Conservation (phyloP, 1,139 yeast species). For the Candida dubliniensis region DNA sequence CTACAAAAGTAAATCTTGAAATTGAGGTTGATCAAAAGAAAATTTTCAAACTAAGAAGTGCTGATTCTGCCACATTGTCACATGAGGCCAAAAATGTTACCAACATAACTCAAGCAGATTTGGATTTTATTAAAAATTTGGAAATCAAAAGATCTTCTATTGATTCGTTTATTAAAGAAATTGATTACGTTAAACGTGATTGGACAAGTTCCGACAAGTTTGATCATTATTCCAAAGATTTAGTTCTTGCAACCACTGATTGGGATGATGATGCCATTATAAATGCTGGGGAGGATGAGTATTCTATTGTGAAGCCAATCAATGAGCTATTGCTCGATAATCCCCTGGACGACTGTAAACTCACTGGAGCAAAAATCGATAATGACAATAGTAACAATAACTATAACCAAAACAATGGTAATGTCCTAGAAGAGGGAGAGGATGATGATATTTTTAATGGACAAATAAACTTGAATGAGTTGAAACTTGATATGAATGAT, state of each 20-base stretch:
- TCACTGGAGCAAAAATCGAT: too few relatives aligned
- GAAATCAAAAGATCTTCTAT: slow-evolving; percentile 20
- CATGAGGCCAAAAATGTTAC: slow-evolving; percentile 10
- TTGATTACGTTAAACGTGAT: slow-evolving; percentile 39
- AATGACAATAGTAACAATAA: too few relatives aligned
- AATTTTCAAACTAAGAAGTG: slow-evolving; percentile 35
- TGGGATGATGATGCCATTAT: slow-evolving; percentile 78
- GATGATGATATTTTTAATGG: slow-evolving; percentile 86
- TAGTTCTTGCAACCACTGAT: slow-evolving; percentile 73
- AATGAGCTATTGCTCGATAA: slow-evolving; percentile 15
- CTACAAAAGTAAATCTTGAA: slow-evolving; percentile 53
- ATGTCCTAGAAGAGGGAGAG: slow-evolving; percentile 49
- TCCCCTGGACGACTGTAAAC: slow-evolving; percentile 5
- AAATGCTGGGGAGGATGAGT: slow-evolving; percentile 40
- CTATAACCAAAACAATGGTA: too few relatives aligned
- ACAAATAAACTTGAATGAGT: slow-evolving; percentile 43
- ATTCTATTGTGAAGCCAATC: slow-evolving; percentile 8
- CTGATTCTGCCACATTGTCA: not conserved
- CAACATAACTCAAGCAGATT: slow-evolving; percentile 27
- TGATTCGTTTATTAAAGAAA: slow-evolving; percentile 21
- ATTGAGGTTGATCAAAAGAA: slow-evolving; percentile 48
- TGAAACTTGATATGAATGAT: slow-evolving; percentile 82
- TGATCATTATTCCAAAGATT: slow-evolving; percentile 51
- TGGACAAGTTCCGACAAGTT: slow-evolving; percentile 41
- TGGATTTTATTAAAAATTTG: slow-evolving; percentile 32